Evolutionary conservation across 108 stramenopile genomes (phyloP).

Genomic region (Nitzschia sp.): DNA sequence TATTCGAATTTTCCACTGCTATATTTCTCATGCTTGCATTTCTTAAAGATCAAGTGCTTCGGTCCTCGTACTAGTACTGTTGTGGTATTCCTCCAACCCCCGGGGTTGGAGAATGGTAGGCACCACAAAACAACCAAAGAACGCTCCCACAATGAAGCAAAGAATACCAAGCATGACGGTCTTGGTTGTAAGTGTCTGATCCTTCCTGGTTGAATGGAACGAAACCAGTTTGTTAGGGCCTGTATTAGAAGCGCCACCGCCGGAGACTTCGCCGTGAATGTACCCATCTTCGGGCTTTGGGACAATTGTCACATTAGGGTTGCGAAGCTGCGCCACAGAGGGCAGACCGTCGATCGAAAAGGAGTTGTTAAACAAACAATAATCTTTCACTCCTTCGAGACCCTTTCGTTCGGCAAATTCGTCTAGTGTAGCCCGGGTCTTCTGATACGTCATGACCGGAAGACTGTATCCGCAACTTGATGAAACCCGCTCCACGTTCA

Average conservation of each 20-base stretch:
- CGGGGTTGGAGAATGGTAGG: neutral
- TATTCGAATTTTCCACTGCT: no score
- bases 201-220: no score
- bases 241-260: neutral
- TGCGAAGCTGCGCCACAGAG: slow-evolving; percentile 30
- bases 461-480: slow-evolving; percentile 51
- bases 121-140: neutral
- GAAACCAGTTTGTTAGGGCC: neutral
- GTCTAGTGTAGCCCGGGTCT: slow-evolving; percentile 37
- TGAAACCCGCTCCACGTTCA: slow-evolving; percentile 40
- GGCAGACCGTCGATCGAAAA: slow-evolving; percentile 57
- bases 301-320: slow-evolving; percentile 3
- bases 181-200: neutral
- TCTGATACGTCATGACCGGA: slow-evolving; percentile 41
- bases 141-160: neutral
- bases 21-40: no score
- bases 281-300: slow-evolving; percentile 33
- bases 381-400: slow-evolving; percentile 34
- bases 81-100: neutral
- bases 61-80: neutral
- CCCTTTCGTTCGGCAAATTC: slow-evolving; percentile 34
- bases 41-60: no score
- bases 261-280: slow-evolving; percentile 25
- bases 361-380: slow-evolving; percentile 42
- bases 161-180: neutral